Evolutionary conservation across 768 basidiomycete species (phyloP).

Genomic region (Rhizopogon vesiculosus): DNA sequence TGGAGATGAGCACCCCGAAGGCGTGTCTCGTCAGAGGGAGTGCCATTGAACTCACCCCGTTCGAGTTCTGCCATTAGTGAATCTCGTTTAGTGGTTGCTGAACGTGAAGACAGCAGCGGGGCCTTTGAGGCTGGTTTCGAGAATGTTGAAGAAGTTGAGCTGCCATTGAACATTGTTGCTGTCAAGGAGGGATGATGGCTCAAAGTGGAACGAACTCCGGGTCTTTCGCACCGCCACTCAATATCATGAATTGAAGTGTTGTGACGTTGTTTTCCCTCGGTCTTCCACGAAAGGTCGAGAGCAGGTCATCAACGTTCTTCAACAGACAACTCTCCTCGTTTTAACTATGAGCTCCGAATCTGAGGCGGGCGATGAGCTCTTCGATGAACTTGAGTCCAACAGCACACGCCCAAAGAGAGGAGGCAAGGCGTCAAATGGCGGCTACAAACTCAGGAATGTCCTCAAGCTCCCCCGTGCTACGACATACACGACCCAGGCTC

Average conservation of each 20-base stretch:
- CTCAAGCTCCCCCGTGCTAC: conserved; percentile 55
- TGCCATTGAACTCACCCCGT: conserved; percentile 37
- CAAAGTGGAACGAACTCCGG: too few relatives aligned
- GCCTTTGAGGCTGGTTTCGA: not conserved
- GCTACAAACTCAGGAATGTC: conserved; percentile 36
- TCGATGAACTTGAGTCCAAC: conserved; percentile 10
- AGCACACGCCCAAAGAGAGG: not conserved
- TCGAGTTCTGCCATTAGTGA: conserved; percentile 66
- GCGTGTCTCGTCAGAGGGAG: not conserved
- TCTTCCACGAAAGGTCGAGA: not conserved
- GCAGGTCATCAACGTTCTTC: not conserved
- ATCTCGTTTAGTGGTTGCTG: conserved; percentile 51
- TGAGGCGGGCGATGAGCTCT: conserved; percentile 14
- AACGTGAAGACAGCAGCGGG: conserved; percentile 11
- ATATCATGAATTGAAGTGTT: not conserved
- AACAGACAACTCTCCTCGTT: not conserved
- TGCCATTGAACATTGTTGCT: not conserved
- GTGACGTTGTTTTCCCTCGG: not conserved
- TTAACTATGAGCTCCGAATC: conserved; percentile 16
- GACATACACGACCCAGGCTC: conserved; percentile 57
- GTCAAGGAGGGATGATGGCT: too few relatives aligned
- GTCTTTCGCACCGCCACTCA: not conserved
- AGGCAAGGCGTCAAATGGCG: conserved; percentile 2
- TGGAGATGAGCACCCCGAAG: not conserved
- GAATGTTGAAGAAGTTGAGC: not conserved